Percentiles rank a stretch among this genome's conserved stretches.
Evolutionary conservation across 208 protist species (phyloP).

Genomic region (Wallacemonas sp.): DNA sequence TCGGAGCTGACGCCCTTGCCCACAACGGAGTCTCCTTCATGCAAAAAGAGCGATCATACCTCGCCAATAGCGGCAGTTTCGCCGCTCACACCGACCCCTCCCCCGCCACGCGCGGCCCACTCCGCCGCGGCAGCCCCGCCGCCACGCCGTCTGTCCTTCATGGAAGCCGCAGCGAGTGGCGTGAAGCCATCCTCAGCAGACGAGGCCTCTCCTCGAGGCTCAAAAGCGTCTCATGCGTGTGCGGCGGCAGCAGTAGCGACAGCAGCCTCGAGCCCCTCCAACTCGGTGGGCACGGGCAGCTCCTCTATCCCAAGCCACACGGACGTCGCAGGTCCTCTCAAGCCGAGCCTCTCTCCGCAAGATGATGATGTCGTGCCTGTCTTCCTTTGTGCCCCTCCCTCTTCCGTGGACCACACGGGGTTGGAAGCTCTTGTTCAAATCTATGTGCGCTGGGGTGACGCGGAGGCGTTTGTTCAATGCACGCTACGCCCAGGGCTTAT

Average conservation of each 20-base stretch:
- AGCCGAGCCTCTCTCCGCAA: slow-evolving; percentile 12
- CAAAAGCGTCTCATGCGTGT: neutral
- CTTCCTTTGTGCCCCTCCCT: neutral
- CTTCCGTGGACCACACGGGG: slow-evolving; percentile 6
- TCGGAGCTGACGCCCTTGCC: no score
- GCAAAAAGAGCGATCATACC: no score
- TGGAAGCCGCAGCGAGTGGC: neutral
- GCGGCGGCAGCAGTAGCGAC: neutral
- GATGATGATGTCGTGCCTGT: slow-evolving; percentile 13
- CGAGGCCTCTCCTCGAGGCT: neutral
- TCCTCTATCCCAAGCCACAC: neutral
- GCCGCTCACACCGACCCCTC: neutral
- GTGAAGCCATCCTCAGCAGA: neutral
- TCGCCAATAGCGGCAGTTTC: neutral
- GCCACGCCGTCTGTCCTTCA: slow-evolving; percentile 11
- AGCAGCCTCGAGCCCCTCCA: slow-evolving; percentile 20
- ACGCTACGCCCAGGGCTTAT: slow-evolving; percentile 27
- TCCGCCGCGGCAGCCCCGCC: neutral
- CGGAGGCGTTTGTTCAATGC: slow-evolving; percentile 32
- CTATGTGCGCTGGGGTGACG: slow-evolving; percentile 34
- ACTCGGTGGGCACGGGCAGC: slow-evolving; percentile 15
- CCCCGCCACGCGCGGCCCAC: slow-evolving; percentile 2
- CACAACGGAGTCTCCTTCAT: no score
- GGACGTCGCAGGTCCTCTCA: neutral
- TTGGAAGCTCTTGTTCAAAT: slow-evolving; percentile 25